Evolutionary conservation across 2,329 filamentous ascomycete genomes (phyloP).

Genomic region (Ophiocordyceps camponoti-floridani): DNA sequence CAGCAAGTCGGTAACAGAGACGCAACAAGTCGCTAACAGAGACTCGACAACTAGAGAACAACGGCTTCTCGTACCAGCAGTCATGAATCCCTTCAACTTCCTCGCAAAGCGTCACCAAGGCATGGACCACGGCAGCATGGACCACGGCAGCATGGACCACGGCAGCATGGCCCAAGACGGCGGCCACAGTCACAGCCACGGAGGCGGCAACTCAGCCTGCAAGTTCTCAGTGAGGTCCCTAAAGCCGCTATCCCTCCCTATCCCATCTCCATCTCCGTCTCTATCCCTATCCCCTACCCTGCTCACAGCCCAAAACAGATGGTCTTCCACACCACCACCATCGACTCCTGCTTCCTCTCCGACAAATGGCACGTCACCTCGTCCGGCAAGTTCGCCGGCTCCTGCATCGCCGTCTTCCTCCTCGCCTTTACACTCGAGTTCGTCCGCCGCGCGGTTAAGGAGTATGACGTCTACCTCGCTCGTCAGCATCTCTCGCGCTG

Average conservation of each 20-base stretch:
- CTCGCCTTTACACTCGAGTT: constrained; percentile 57
- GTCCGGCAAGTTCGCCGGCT: constrained; percentile 56
- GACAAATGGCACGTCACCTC: constrained; percentile 52
- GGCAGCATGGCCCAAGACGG: constrained; percentile 1
- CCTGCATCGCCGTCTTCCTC: constrained; percentile 61
- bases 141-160: neutral
- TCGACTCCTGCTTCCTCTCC: constrained; percentile 55
- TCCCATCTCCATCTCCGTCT: too few relatives aligned
- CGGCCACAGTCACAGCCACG: constrained; percentile 2
- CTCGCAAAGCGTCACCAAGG: constrained; percentile 2
- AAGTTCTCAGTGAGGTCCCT: constrained; percentile 20
- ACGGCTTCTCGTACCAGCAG: too few relatives aligned
- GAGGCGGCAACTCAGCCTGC: constrained; percentile 15
- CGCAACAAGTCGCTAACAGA: too few relatives aligned
- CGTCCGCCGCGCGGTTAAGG: constrained; percentile 50
- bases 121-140: constrained; percentile 6
- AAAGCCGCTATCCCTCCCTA: too few relatives aligned
- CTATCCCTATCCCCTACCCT: neutral
- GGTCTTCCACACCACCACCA: constrained; percentile 65
- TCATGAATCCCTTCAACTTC: neutral
- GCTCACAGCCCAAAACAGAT: too few relatives aligned
- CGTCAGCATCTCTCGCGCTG: constrained; percentile 26
- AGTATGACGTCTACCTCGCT: constrained; percentile 53
- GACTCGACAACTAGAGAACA: too few relatives aligned
- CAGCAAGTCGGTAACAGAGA: too few relatives aligned